Percentiles rank a stretch among this genome's conserved stretches.
Evolutionary conservation across 2,329 filamentous ascomycete species (phyloP).

Genomic region (Colletotrichum filicis): DNA sequence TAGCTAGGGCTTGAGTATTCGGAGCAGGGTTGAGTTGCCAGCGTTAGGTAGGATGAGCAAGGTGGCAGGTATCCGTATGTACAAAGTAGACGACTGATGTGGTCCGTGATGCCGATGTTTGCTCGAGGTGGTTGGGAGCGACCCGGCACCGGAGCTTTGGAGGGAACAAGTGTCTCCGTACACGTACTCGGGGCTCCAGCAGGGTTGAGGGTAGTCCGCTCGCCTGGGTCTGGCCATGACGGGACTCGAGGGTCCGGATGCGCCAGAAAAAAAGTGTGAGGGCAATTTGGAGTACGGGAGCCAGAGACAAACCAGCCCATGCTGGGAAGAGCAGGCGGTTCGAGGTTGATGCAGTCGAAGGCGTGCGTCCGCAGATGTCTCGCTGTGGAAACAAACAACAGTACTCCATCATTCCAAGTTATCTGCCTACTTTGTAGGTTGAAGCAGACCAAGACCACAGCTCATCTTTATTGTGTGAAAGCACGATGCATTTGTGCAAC

Average conservation of each 20-base stretch:
- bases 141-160: slow-evolving; percentile 12
- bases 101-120: slow-evolving; percentile 30
- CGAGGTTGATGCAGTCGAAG: background rate
- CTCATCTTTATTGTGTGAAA: background rate
- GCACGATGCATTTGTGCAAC: slow-evolving; percentile 7
- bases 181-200: slow-evolving; percentile 7
- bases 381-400: background rate
- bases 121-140: slow-evolving; percentile 18
- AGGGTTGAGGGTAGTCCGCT: slow-evolving; percentile 6
- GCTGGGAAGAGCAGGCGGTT: background rate
- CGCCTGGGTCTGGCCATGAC: background rate
- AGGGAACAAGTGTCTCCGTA: background rate
- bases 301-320: background rate
- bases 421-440: background rate
- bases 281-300: background rate
- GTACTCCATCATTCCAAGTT: background rate
- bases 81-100: slow-evolving; percentile 10
- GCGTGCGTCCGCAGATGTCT: background rate
- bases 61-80: slow-evolving; percentile 15
- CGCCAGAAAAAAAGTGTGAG: background rate
- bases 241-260: slow-evolving; percentile 1
- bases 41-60: slow-evolving; percentile 1
- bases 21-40: slow-evolving; percentile 1
- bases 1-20: slow-evolving; percentile 10
- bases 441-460: background rate